Conservation (phyloP, 1,284 basidiomycete genomes). For the Pyrrhoderma lamaoense region DNA sequence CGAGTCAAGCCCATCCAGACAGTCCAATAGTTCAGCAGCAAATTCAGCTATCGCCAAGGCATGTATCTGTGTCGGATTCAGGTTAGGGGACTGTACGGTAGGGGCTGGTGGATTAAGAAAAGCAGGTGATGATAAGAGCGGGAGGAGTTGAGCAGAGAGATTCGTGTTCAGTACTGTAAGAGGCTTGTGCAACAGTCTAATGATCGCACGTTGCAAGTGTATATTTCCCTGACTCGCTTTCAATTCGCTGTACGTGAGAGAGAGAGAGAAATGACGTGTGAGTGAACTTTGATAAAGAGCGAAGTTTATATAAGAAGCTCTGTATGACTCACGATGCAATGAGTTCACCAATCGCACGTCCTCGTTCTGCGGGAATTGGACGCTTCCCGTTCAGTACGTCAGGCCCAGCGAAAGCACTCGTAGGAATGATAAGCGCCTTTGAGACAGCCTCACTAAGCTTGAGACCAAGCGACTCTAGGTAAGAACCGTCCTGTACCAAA, state of each 20-base stretch:
- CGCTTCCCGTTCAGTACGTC: slow-evolving; percentile 56
- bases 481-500: slow-evolving; percentile 67
- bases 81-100: slow-evolving; percentile 41
- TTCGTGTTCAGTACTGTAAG: slow-evolving; percentile 66
- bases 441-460: slow-evolving; percentile 77
- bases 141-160: slow-evolving; percentile 57
- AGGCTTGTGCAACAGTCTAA: slow-evolving; percentile 66
- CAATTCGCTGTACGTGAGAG: slow-evolving; percentile 47
- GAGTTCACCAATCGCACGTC: slow-evolving; percentile 52
- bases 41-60: slow-evolving; percentile 60
- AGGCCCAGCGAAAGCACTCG: slow-evolving; percentile 32
- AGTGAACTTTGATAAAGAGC: slow-evolving; percentile 18
- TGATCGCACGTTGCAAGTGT: slow-evolving; percentile 59
- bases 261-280: slow-evolving; percentile 16
- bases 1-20: slow-evolving; percentile 56
- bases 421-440: slow-evolving; percentile 59
- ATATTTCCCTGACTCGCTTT: slow-evolving; percentile 52
- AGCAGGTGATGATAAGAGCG: slow-evolving; percentile 54
- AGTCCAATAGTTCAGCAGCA: slow-evolving; percentile 62
- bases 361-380: slow-evolving; percentile 63
- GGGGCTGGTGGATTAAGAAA: slow-evolving; percentile 49
- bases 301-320: not conserved
- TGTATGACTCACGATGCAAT: slow-evolving; percentile 52
- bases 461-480: slow-evolving; percentile 64
- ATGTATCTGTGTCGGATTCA: slow-evolving; percentile 63